Evolutionary conservation across 768 basidiomycete genomes (phyloP), one percentile per base, ranked within the genome.

Genomic region (Boletus rubescentipes): DNA sequence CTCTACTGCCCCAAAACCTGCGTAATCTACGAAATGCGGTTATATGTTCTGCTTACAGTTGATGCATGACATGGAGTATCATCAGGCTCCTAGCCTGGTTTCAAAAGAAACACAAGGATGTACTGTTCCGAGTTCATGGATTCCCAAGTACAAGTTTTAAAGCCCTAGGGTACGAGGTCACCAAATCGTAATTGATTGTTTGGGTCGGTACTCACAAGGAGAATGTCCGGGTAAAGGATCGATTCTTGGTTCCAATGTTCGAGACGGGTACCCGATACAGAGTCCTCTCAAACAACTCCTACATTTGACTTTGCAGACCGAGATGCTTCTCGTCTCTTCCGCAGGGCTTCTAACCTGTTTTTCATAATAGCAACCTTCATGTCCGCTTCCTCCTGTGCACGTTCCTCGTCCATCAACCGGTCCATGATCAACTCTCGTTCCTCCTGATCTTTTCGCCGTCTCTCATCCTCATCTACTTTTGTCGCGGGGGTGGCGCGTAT

Each of bases 361-460:
- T 86, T 91, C 72, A 93, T 77, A 39, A 78, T 60, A 9, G 67
- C 66, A 10, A 91, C 90, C 48, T 82, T 83, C 73, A 84, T 83
- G 66, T 93, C 91, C 6, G 90, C 91, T 66, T 93, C 91, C 66
- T 93, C 91, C 73, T 93, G 91, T 31, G 85, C 86, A 51, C 84
- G 79, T 67, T 93, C 91, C 72, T 93, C 91, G 30, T 92, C 91
- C 67, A 91, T 54, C 43, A 93, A 69, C 50, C 91, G 79, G 70
- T 92, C 91, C 86, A 93, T 89, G 40, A 93, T 92, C 54, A 92
- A 71, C 61, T 93, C 90, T 45, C 82, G 77, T 49, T 93, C 91
- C 21, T 92, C 89, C 64, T 75, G 76, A 61, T 85, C 84, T 67
- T 77, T 86, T 60, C 73, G 68, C 61, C 70, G 71, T 61, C 80